phyloP scores from a whole-genome alignment of 331 rosid genomes.

The Quercus tomentella region DNA sequence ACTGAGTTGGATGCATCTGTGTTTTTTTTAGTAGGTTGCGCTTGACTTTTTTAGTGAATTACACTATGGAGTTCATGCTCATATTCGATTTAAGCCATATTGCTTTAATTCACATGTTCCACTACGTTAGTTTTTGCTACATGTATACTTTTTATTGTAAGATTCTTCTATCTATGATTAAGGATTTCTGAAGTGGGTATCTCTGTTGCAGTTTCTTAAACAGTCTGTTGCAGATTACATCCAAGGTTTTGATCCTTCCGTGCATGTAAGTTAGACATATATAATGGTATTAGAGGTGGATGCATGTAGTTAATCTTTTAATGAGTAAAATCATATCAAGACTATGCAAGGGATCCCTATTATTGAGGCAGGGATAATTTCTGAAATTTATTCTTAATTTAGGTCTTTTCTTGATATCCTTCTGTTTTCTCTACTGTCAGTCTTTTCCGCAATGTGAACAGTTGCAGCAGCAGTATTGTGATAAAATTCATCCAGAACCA shows the following conservation, averaged over 20 bases:
- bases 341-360: background rate
- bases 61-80: background rate
- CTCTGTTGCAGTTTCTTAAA: slow-evolving; percentile 69
- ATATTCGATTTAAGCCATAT: background rate
- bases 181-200: slow-evolving; percentile 31
- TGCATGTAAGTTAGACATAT: slow-evolving; percentile 59
- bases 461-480: slow-evolving; percentile 70
- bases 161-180: slow-evolving; percentile 17
- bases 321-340: background rate
- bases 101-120: background rate
- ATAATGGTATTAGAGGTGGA: background rate
- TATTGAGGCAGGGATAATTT: background rate
- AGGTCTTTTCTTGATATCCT: slow-evolving; percentile 6
- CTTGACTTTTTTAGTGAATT: background rate
- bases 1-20: background rate
- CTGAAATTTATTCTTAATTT: background rate
- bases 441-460: slow-evolving; percentile 69
- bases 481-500: slow-evolving; percentile 48
- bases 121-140: background rate
- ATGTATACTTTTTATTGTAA: background rate
- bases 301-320: background rate
- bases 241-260: slow-evolving; percentile 60
- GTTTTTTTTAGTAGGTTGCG: no score
- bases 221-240: slow-evolving; percentile 79
- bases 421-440: slow-evolving; percentile 41